phyloP scores from a whole-genome alignment of 305 asterid species.

The Petunia hybrid region DNA sequence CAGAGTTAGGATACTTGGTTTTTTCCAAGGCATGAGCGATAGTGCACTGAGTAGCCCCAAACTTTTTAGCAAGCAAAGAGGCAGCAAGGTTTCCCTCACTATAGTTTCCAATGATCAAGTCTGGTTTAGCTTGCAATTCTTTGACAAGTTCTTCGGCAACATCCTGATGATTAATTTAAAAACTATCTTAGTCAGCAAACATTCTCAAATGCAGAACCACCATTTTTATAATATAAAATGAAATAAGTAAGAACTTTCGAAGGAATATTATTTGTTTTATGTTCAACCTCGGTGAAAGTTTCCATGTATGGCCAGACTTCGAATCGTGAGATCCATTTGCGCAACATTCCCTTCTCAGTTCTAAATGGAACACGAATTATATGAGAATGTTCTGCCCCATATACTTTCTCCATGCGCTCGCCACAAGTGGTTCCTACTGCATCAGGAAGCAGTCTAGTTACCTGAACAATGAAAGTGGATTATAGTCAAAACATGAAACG shows the following conservation, averaged over 20 bases:
- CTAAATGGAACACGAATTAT: constrained; percentile 42
- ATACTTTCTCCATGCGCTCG: constrained; percentile 46
- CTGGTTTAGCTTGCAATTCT: constrained; percentile 75
- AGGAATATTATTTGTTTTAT: not conserved
- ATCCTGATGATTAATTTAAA: constrained; percentile 49
- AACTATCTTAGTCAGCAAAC: not conserved
- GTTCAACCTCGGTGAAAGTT: constrained; percentile 74
- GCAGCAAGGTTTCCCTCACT: constrained; percentile 89
- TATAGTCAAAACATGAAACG: not conserved
- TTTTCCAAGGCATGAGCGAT: constrained; percentile 91
- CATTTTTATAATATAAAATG: not conserved
- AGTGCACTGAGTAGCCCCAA: constrained; percentile 81
- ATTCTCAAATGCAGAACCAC: not conserved
- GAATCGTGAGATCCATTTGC: constrained; percentile 45
- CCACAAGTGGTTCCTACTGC: constrained; percentile 50
- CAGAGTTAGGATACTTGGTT: constrained; percentile 83
- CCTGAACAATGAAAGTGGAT: constrained; percentile 32
- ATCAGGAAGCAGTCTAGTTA: constrained; percentile 48
- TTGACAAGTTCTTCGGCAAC: constrained; percentile 67
- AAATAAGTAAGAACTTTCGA: not conserved
- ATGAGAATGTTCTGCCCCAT: constrained; percentile 45
- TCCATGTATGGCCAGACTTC: constrained; percentile 95
- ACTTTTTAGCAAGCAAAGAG: constrained; percentile 72
- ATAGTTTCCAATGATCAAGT: constrained; percentile 80
- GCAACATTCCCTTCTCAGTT: constrained; percentile 40